Evolutionary conservation across 2,329 filamentous ascomycete species (phyloP).

Genomic region (Neofusicoccum laricinum): DNA sequence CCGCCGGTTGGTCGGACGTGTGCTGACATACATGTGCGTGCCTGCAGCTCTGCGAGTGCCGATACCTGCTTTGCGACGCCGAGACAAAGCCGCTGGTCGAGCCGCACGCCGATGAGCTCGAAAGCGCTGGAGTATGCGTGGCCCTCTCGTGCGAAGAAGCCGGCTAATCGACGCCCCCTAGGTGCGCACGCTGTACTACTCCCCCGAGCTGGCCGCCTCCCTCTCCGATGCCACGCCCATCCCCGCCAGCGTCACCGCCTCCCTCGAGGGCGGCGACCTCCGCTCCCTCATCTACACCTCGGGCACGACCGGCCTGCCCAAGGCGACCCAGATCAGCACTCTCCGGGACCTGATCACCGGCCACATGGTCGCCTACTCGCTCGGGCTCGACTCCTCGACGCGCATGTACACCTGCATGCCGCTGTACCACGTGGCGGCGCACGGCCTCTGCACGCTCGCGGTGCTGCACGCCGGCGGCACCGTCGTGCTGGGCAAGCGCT

Average conservation of each 20-base stretch:
- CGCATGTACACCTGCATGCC: slow-evolving; percentile 77
- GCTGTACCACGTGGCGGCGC: slow-evolving; percentile 72
- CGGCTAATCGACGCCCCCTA: slow-evolving; percentile 21
- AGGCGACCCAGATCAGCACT: slow-evolving; percentile 52
- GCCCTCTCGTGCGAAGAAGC: slow-evolving; percentile 61
- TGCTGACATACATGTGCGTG: neutral
- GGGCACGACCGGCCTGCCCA: slow-evolving; percentile 66
- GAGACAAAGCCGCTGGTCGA: slow-evolving; percentile 28
- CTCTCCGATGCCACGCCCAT: slow-evolving; percentile 61
- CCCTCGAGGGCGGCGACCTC: slow-evolving; percentile 26
- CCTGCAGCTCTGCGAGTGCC: slow-evolving; percentile 40
- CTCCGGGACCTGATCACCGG: slow-evolving; percentile 41
- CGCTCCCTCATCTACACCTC: slow-evolving; percentile 56
- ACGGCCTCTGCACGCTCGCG: slow-evolving; percentile 51
- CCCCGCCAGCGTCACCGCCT: slow-evolving; percentile 25
- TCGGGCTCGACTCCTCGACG: slow-evolving; percentile 47
- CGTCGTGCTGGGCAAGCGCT: slow-evolving; percentile 64
- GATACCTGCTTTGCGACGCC: slow-evolving; percentile 42
- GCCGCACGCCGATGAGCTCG: neutral
- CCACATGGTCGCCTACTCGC: slow-evolving; percentile 34
- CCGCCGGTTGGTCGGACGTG: neutral
- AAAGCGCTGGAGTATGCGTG: slow-evolving; percentile 52
- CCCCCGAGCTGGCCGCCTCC: slow-evolving; percentile 55
- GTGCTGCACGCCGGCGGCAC: slow-evolving; percentile 54
- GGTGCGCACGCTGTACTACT: slow-evolving; percentile 57